A percentile compares a stretch with the other conserved stretches of the same genome.
phyloP scores from a whole-genome alignment of 192 early-diverging fungal species.

The Coemansia guatemalensis region DNA sequence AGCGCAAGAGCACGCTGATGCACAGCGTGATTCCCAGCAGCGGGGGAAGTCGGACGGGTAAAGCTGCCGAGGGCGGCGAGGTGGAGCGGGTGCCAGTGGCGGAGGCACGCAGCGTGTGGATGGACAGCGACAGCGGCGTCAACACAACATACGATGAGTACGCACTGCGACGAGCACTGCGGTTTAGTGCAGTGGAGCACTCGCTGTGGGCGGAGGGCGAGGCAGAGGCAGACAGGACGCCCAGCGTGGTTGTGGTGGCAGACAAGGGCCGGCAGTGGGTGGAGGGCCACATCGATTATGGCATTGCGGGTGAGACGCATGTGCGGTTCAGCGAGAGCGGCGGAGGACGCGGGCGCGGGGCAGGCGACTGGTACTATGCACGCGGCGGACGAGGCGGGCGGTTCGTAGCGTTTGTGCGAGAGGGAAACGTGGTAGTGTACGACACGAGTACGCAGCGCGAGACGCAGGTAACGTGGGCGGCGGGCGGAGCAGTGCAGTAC shows the following conservation, averaged over 20 bases:
- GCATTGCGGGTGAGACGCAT: neutral
- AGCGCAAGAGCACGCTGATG: slow-evolving; percentile 12
- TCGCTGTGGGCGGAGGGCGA: slow-evolving; percentile 2
- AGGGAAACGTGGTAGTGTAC: slow-evolving; percentile 17
- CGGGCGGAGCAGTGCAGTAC: slow-evolving; percentile 9
- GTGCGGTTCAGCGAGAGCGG: neutral
- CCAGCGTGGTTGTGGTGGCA: slow-evolving; percentile 2
- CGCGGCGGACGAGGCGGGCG: slow-evolving; percentile 10
- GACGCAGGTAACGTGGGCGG: slow-evolving; percentile 12
- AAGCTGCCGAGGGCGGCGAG: neutral
- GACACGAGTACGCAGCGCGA: slow-evolving; percentile 1
- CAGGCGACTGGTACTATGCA: slow-evolving; percentile 21
- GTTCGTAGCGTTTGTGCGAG: slow-evolving; percentile 19
- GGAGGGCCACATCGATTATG: slow-evolving; percentile 1
- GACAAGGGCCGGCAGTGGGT: slow-evolving; percentile 18
- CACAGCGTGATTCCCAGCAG: slow-evolving; percentile 6
- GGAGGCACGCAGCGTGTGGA: slow-evolving; percentile 17
- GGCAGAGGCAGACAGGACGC: neutral
- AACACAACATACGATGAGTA: neutral
- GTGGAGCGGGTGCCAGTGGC: slow-evolving; percentile 8
- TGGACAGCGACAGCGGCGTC: neutral
- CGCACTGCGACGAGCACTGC: neutral
- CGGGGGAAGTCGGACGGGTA: neutral
- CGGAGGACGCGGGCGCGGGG: neutral
- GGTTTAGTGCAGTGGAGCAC: slow-evolving; percentile 1